Percentiles rank a stretch among this genome's conserved stretches.
These are phyloP conservation scores for Candida maris DNA, from an alignment of 805 yeast genomes.

Conservation along the genomic window DNA sequence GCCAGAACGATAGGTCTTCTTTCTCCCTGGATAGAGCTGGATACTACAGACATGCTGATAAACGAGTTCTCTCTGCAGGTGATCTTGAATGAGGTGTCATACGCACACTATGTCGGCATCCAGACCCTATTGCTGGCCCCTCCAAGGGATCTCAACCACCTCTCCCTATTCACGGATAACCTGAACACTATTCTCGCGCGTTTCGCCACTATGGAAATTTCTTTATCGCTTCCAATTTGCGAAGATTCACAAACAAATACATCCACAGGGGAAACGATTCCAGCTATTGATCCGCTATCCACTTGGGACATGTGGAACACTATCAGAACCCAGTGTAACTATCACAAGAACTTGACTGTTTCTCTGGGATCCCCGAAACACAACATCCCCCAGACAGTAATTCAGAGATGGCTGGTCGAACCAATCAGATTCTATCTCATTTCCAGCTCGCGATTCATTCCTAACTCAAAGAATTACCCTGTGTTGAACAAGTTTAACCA, in stretches of 20 bases:
- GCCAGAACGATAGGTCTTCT: slow-evolving; percentile 49
- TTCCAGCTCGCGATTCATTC: slow-evolving; percentile 53
- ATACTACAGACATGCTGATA: slow-evolving; percentile 44
- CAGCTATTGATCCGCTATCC: slow-evolving; percentile 43
- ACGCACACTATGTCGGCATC: slow-evolving; percentile 58
- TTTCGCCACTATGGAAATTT: slow-evolving; percentile 36
- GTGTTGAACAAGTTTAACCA: slow-evolving; percentile 61
- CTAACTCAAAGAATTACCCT: slow-evolving; percentile 60
- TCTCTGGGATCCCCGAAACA: slow-evolving; percentile 71
- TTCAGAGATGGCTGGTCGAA: slow-evolving; percentile 65
- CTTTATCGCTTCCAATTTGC: slow-evolving; percentile 47
- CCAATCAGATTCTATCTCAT: slow-evolving; percentile 57
- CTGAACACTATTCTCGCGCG: slow-evolving; percentile 21
- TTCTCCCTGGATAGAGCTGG: slow-evolving; percentile 70
- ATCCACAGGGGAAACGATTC: slow-evolving; percentile 21
- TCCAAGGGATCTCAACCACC: slow-evolving; percentile 52
- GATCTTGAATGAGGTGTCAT: slow-evolving; percentile 52
- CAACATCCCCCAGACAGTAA: slow-evolving; percentile 45
- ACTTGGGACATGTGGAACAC: slow-evolving; percentile 79
- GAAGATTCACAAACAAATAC: slow-evolving; percentile 36
- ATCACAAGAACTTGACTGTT: slow-evolving; percentile 56
- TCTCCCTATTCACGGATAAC: slow-evolving; percentile 48
- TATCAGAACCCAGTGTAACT: slow-evolving; percentile 52
- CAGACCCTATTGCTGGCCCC: slow-evolving; percentile 57
- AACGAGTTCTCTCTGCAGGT: slow-evolving; percentile 57